Base-by-base conservation (phyloP, 2,329 filamentous ascomycete species). In the Paracorniculantispora psalliotae region DNA sequence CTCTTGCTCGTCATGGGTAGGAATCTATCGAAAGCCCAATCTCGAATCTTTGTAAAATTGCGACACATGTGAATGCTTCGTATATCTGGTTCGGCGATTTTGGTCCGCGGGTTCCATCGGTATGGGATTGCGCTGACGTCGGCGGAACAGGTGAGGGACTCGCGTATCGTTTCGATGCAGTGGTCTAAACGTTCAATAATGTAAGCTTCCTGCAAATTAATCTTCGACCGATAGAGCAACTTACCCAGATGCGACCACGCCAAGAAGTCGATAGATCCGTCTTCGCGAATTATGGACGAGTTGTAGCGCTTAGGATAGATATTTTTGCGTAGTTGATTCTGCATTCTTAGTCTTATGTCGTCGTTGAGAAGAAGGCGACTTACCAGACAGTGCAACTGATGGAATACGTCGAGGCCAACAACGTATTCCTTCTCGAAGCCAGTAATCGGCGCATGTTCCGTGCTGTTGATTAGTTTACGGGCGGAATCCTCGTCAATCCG, bases 351-450 rank as follows among this genome's bases (percentile, higher is more conserved):
- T 8, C 10, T 1, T 13, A 12, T 5, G 3, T 41, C 2, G 6
- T 21, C 2, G 15, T n/a, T 39, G 21, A n/a, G n/a, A n/a, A n/a
- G n/a, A n/a, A n/a, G n/a, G 7, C 12, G 1, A 43, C 57, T 10
- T 26, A 60, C 60, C 12, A 62, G 43, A 26, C 60, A 62, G n/a
- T 60, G 52, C 4, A 62, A 15, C 15, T 62, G 51, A 26, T 62
- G 57, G 25, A 62, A 62, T 6, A 62, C 57, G 19, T 58, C 60
- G 9, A 62, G 57, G 13, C 60, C 51, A 13, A 61, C 26, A 2
- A 59, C 10, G 33, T 61, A 59, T 28, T 61, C 60, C 2, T 48
- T n/a, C 52, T 59, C 52, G n/a, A 39, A 15, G 19, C 57, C 57
- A 4, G 8, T 4, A 1, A 54, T 8, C 7, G 60, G 39, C 17